Conservation (phyloP, 306 rosid species). For the Fragaria nilgerrensis region DNA sequence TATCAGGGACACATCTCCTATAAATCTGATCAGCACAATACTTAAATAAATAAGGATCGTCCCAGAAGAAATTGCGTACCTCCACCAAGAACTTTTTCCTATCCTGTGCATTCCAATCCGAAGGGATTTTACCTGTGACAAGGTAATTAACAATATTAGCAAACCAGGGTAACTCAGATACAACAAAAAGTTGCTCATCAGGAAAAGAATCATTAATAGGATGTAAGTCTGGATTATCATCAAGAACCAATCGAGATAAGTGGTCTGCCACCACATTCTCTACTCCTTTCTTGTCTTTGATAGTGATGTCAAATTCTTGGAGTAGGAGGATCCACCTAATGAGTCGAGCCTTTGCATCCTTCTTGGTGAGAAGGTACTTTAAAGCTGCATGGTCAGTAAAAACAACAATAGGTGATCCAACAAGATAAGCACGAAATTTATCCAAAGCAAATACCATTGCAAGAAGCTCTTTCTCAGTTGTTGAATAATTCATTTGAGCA, state of each 20-base stretch:
- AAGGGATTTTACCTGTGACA: not conserved
- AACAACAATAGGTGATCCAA: not conserved
- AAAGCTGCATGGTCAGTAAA: not conserved
- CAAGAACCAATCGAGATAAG: not conserved
- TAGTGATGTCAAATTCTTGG: not conserved
- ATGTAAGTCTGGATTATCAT: not conserved
- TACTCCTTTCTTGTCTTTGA: conserved; percentile 7
- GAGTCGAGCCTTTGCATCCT: not conserved
- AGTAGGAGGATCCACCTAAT: not conserved
- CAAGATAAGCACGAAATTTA: not conserved
- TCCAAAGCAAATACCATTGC: not conserved
- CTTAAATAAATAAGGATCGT: conserved; percentile 7
- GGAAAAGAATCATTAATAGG: conserved; percentile 5
- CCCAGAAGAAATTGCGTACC: conserved; percentile 8
- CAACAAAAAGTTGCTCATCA: not conserved
- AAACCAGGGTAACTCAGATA: not conserved
- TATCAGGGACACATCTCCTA: not conserved
- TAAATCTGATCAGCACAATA: not conserved
- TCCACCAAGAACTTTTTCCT: not conserved
- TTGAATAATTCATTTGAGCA: not conserved
- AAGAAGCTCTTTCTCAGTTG: not conserved
- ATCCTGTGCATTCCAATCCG: not conserved
- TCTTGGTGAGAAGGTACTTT: not conserved
- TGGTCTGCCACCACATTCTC: not conserved
- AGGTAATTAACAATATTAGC: conserved; percentile 7